A percentile compares a stretch with the other conserved stretches of the same genome.
Conservation (phyloP, 345 rosid genomes). For the Pistacia integerrima region DNA sequence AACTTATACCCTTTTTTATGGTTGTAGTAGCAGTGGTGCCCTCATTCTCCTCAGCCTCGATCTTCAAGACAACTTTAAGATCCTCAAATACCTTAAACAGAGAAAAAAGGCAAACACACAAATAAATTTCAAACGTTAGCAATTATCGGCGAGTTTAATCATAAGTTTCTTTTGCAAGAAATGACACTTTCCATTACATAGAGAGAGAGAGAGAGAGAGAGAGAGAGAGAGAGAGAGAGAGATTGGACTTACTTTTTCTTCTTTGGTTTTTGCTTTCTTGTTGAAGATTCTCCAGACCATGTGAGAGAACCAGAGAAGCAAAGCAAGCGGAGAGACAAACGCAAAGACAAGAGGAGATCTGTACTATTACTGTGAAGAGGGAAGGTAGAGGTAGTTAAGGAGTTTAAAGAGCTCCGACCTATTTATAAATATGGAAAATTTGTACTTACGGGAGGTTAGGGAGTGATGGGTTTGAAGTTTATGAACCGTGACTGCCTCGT, state of each 20-base stretch:
- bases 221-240: not conserved
- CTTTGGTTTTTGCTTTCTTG: not conserved
- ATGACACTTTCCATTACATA: not conserved
- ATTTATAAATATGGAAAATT: constrained; percentile 13
- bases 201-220: not conserved
- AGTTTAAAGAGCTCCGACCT: not conserved
- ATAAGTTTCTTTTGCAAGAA: not conserved
- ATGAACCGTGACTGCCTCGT: too few species aligned
- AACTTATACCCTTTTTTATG: too few species aligned
- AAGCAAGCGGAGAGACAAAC: not conserved
- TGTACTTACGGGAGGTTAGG: too few species aligned
- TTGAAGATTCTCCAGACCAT: not conserved
- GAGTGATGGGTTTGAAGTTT: too few species aligned
- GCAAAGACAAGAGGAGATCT: not conserved
- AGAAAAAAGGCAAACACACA: not conserved
- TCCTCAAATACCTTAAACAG: not conserved
- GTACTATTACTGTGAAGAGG: not conserved
- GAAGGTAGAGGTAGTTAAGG: not conserved
- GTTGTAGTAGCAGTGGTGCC: too few species aligned
- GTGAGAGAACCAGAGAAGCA: not conserved
- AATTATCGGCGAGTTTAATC: not conserved
- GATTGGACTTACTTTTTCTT: not conserved
- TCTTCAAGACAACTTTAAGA: too few species aligned
- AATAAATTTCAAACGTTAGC: too few species aligned
- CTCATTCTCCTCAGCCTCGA: too few species aligned